phyloP scores from a whole-genome alignment of 2,329 filamentous ascomycete species.

The Aspergillus sp. region DNA sequence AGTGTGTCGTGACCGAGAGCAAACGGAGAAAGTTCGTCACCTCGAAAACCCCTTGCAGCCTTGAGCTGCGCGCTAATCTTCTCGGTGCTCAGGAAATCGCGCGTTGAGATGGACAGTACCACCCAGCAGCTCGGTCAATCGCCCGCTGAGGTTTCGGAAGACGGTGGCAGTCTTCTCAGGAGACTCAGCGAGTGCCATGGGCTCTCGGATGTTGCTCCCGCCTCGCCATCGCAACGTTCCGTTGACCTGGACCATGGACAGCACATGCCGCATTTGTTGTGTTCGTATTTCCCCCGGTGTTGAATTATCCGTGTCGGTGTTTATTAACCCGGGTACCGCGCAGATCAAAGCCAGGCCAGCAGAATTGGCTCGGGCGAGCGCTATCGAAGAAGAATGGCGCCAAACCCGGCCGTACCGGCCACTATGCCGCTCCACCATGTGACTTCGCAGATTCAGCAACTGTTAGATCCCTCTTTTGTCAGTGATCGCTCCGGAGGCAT shows the following conservation, averaged over 20 bases:
- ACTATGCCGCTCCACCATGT: conserved; percentile 37
- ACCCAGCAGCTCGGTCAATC: conserved; percentile 33
- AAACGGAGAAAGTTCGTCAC: conserved; percentile 63
- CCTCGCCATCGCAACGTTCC: conserved; percentile 47
- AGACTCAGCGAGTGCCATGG: conserved; percentile 29
- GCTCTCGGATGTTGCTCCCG: conserved; percentile 32
- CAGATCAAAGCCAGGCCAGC: conserved; percentile 33
- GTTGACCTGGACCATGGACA: conserved; percentile 51
- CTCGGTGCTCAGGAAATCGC: conserved; percentile 36
- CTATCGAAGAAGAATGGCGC: conserved; percentile 45
- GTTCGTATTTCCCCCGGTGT: conserved; percentile 44
- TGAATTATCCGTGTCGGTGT: background rate
- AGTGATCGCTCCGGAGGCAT: conserved; percentile 48
- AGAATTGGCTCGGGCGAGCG: conserved; percentile 51
- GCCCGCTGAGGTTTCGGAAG: conserved; percentile 35
- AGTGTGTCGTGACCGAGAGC: conserved; percentile 69
- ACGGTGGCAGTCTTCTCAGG: conserved; percentile 28
- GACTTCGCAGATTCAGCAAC: conserved; percentile 36
- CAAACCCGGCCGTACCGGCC: conserved; percentile 42
- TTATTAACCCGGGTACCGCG: conserved; percentile 11
- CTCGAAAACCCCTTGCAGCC: conserved; percentile 13
- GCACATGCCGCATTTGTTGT: conserved; percentile 64
- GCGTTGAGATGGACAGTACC: conserved; percentile 37
- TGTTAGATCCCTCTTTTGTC: conserved; percentile 46
- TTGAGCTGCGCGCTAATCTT: conserved; percentile 14